Evolutionary conservation across 2,329 filamentous ascomycete species (phyloP).

Genomic region (Knufia fluminis): DNA sequence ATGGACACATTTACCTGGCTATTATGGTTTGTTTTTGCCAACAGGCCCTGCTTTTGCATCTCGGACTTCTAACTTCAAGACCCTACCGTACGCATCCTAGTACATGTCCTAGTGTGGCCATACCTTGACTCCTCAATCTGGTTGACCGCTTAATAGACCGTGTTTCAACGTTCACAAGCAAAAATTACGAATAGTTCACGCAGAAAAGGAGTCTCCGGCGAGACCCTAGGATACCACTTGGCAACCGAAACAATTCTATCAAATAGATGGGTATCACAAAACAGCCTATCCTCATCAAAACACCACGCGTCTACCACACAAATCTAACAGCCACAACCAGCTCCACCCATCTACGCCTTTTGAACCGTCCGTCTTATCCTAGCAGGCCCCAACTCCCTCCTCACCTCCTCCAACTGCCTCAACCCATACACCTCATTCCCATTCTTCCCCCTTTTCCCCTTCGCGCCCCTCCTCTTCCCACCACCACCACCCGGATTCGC

Average conservation of each 20-base stretch:
- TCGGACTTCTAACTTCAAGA: too few relatives aligned
- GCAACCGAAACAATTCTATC: not conserved
- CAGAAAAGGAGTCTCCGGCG: too few relatives aligned
- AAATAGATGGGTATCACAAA: slow-evolving; percentile 4
- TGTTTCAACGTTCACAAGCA: too few relatives aligned
- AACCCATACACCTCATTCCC: slow-evolving; percentile 71
- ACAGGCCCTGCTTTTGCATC: too few relatives aligned
- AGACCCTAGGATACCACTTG: too few relatives aligned
- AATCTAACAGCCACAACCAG: not conserved
- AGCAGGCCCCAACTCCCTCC: slow-evolving; percentile 68
- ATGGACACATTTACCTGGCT: too few relatives aligned
- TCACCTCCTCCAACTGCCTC: slow-evolving; percentile 83
- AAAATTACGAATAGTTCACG: too few relatives aligned
- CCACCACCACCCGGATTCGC: slow-evolving; percentile 31
- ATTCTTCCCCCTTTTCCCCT: slow-evolving; percentile 61
- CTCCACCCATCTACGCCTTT: slow-evolving; percentile 14
- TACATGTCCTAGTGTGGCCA: too few relatives aligned
- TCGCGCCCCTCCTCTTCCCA: slow-evolving; percentile 36
- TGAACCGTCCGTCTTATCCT: slow-evolving; percentile 41
- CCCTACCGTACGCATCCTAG: too few relatives aligned
- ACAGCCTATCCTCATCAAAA: not conserved
- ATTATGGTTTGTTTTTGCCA: too few relatives aligned
- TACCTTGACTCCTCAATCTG: too few relatives aligned
- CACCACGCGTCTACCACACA: not conserved
- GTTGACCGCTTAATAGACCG: too few relatives aligned